Evolutionary conservation across 169 alveolate species (phyloP), one percentile per base, ranked within the genome.

Genomic region (Plasmodium malariae): DNA sequence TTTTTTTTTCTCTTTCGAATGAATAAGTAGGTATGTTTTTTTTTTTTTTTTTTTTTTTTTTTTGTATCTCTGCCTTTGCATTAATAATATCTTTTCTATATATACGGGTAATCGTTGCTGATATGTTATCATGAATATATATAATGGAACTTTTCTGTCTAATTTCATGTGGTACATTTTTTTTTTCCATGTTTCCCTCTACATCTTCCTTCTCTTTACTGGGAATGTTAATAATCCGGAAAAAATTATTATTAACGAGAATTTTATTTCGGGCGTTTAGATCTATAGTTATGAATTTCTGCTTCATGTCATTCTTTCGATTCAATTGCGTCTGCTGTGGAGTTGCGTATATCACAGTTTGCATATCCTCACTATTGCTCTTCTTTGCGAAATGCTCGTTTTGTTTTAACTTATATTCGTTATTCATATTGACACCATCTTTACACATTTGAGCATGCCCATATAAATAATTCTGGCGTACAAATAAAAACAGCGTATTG

Each of bases 1-100:
- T 80, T 80, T 67, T 80, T 80, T 37, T 69, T 80, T 30, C 90
- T 48, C 26, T 80, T 80, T 59, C 65, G 63, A n/a, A 80, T 80
- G 19, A 80, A 34, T 32, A 80, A 43, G 26, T 65, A 80, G 7
- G 63, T 21, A 40, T 70, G 54, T n/a, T 63, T 62, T 24, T 72
- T n/a, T 3, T 7, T 17, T 7, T 34, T 32, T 14, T 54, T n/a
- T 6, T 24, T 55, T 14, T 54, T 57, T n/a, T n/a, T n/a, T n/a
- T n/a, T n/a, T n/a, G n/a, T 32, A 21, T 2, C 26, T 21, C 26
- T 3, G 0, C 26, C 26, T 48, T 48, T 48, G 12, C 7, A 48
- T 17, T 55, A 55, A 3, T 3, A 7, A 80, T 36, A 67, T 48
- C 51, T 14, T 59, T 45, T 51, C 26, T 69, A 7, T 67, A 65